These are phyloP conservation scores for Solanum neorickii DNA, from an alignment of 257 asterid genomes.

Conservation along the genomic window DNA sequence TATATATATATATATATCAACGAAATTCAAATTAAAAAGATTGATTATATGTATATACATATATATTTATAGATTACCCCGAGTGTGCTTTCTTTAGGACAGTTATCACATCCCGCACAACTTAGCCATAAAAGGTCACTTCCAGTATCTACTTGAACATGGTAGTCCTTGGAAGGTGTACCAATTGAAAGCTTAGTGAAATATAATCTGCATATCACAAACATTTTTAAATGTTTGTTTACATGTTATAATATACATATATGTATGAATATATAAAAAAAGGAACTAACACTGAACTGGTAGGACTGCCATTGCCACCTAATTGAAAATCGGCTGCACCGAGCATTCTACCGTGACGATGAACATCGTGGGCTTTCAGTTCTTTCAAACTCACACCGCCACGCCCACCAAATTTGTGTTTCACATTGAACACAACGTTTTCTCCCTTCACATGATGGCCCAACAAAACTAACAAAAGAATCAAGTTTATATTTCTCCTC, in stretches of 20 bases:
- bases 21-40: neutral
- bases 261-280: no score
- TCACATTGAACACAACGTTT: constrained; percentile 45
- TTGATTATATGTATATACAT: neutral
- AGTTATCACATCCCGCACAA: constrained; percentile 31
- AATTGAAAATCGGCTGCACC: constrained; percentile 28
- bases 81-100: constrained; percentile 43
- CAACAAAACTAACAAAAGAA: neutral
- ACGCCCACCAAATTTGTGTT: constrained; percentile 48
- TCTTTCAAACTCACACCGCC: constrained; percentile 15
- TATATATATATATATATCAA: neutral
- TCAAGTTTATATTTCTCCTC: neutral
- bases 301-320: constrained; percentile 49
- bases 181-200: constrained; percentile 48
- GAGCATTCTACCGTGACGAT: constrained; percentile 52
- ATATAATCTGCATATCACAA: constrained; percentile 26
- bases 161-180: constrained; percentile 46
- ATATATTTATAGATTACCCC: constrained; percentile 4
- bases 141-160: constrained; percentile 64
- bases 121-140: constrained; percentile 58
- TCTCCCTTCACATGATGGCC: constrained; percentile 4
- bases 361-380: constrained; percentile 41
- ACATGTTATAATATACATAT: neutral
- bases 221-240: neutral
- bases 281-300: constrained; percentile 29